Percentiles rank a stretch among this genome's conserved stretches.
These are phyloP conservation scores for Botrytis pseudocinerea DNA, from an alignment of 2,329 filamentous ascomycete species.

Conservation along the genomic window DNA sequence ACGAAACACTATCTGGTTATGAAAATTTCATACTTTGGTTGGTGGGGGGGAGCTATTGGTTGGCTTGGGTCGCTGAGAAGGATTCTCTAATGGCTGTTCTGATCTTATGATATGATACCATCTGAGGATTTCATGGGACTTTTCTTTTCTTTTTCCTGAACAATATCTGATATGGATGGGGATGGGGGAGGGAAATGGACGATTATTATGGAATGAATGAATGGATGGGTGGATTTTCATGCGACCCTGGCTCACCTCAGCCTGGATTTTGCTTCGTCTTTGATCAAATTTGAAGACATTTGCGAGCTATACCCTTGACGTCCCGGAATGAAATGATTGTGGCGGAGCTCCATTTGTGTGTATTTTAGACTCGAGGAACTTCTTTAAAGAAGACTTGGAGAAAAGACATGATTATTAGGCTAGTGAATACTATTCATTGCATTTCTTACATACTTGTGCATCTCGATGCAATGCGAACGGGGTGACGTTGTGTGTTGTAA, in stretches of 20 bases:
- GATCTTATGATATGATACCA: constrained; percentile 16
- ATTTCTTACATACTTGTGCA: background rate
- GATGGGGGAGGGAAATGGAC: background rate
- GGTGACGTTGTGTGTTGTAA: background rate
- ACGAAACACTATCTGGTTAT: constrained; percentile 14
- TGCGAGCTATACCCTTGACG: constrained; percentile 15
- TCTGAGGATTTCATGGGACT: background rate
- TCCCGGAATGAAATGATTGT: constrained; percentile 12
- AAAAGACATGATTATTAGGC: constrained; percentile 13
- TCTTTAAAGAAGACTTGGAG: background rate
- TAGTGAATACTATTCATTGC: constrained; percentile 16
- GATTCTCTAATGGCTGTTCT: constrained; percentile 13
- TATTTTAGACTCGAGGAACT: constrained; percentile 6
- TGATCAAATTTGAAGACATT: constrained; percentile 13
- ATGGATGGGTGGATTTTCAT: constrained; percentile 7
- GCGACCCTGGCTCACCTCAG: constrained; percentile 11
- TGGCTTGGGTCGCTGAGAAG: constrained; percentile 7
- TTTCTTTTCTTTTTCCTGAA: constrained; percentile 6
- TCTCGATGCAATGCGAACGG: background rate
- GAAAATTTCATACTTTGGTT: constrained; percentile 10
- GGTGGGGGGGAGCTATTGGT: constrained; percentile 5
- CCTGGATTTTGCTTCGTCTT: constrained; percentile 11
- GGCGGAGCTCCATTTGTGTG: constrained; percentile 12
- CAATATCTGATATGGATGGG: constrained; percentile 6
- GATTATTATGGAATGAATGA: constrained; percentile 14